Base-by-base conservation (phyloP, 2,329 filamentous ascomycete genomes). In the Beauveria sp. region DNA sequence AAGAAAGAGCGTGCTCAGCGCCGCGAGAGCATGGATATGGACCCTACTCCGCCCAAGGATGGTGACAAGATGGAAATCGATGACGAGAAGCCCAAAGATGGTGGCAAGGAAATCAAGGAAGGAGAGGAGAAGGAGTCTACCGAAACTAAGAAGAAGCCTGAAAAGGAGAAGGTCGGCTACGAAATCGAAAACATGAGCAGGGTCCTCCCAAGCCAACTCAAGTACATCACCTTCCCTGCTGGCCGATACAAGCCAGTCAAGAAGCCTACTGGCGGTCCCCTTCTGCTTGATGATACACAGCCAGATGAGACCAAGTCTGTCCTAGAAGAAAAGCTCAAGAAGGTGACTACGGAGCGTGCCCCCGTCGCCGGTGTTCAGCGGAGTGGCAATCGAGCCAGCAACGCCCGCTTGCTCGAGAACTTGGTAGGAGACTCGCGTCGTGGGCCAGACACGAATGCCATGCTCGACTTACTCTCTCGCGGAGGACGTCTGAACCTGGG, bases 151-250 rank as follows among this genome's bases (percentile, higher is more conserved):
- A 96, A 96, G 83, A 96, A 95, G 81, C 79, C 81, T 0, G 92
- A 97, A 76, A 96, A 95, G 79, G 95, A 99, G 79, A 98, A 96
- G 84, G 84, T 96, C 63, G 95, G 95, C 67, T 97, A 95, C 73
- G 92, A 97, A 66, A 84, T 99, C 64, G 90, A 95, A 72, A 99
- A 99, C 80, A 96, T 99, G 91, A 96, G 90, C 60, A 86, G 95
- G 68, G 92, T 99, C 42, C 84, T 99, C 53, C 95, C 93, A 1
- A 85, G 86, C 52, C 95, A 99, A 78, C 84, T 98, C 70, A 96
- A 96, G 79, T 97, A 93, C 74, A 91, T 99, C 71, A 96, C 86
- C 74, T 96, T 99, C 81, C 86, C 91, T 54, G 85, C 90, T 65
- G 90, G 90, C 51, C 87, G 96, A 68, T 99, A 97, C 77, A 91